Base-by-base conservation (phyloP, 768 basidiomycete species). In the Mrakia blollopis region DNA sequence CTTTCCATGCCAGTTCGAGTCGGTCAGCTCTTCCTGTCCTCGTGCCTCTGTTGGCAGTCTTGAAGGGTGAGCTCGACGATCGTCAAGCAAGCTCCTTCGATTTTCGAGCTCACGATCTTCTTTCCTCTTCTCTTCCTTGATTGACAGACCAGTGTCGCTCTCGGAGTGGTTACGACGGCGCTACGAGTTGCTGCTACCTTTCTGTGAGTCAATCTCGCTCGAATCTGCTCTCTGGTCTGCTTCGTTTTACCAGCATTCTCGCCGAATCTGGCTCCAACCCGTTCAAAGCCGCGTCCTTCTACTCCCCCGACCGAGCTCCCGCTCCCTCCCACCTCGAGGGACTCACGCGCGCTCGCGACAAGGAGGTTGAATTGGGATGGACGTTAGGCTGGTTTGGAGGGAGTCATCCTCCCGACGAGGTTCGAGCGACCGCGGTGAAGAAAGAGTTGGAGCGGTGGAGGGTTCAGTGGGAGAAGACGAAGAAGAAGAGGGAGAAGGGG, bases 221-320 rank as follows among this genome's bases (percentile, higher is more conserved):
- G 16, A 50, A 50, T 78, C 44, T 39, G 50, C 21, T n/a, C 52
- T n/a, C 39, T 50, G 57, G 5, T 28, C 16, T 28, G 13, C n/a
- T 63, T 74, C 30, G 25, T 28, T 69, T 77, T 50, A 52, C 62
- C 39, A 94, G 94, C 78, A 85, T 99, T n/a, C 88, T 99, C 50
- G 93, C 95, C 0, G 88, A 93, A 81, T 91, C 95, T 0, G 93
- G 94, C 8, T 98, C 91, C 81, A 93, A 97, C 84, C 92, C 95
- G 3, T 88, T 90, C 50, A 85, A 86, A 65, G 92, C 96, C 37
- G 54, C 57, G 1, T 30, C 68, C 30, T 70, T 76, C 41, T 57
- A 57, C 39, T n/a, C 52, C 13, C 54, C 71, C 41, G 69, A 71
- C 5, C 69, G 47, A 28, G 28, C 69, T 25, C 69, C 69, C 37